Evolutionary conservation across 495 filamentous ascomycete genomes (phyloP), one percentile per base, ranked within the genome.

Genomic region (Daldinia decipiens): DNA sequence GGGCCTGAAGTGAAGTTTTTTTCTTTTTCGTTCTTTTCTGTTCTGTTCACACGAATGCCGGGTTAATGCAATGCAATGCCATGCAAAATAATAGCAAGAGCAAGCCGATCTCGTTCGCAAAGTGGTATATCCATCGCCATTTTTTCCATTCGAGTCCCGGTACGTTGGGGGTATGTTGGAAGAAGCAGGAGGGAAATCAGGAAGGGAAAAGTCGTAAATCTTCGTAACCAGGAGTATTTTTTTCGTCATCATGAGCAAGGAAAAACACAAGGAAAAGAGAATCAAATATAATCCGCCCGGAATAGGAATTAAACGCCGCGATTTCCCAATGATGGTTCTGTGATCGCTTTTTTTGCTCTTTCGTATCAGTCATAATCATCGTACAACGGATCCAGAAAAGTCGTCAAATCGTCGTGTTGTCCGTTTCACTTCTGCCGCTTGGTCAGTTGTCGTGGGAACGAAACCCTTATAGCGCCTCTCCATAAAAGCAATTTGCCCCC

Each of bases 351-450:
- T 55, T 4, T 43, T 56, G 52, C 29, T 68, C 29, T 51, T 19
- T 70, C 60, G 47, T 60, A 34, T 59, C 56, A 39, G 57, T 71
- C 63, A 51, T 71, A 19, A 71, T 67, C 59, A 67, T 67, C 5
- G 54, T 31, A 39, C 27, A 59, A 59, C 24, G 56, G 43, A 53
- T 36, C 52, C 31, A 60, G 29, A 57, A 50, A 50, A 54, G 19
- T 58, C 21, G 27, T 61, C 50, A 26, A 45, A 62, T 47, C 9
- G 29, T 24, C 27, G 43, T 32, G 29, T 21, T 63, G 32, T 54
- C 54, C 59, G 55, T 19, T 58, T 59, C 11, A 12, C 17, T 29
- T 53, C 45, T 21, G 58, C 38, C 34, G 19, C 31, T 39, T 40
- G 51, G 26, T 32, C 6, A 36, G 36, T 34, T 27, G 34, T 47